Percentiles rank a stretch among this genome's conserved stretches.
Conservation (phyloP, 345 rosid genomes). For the Hibiscus syriacus region DNA sequence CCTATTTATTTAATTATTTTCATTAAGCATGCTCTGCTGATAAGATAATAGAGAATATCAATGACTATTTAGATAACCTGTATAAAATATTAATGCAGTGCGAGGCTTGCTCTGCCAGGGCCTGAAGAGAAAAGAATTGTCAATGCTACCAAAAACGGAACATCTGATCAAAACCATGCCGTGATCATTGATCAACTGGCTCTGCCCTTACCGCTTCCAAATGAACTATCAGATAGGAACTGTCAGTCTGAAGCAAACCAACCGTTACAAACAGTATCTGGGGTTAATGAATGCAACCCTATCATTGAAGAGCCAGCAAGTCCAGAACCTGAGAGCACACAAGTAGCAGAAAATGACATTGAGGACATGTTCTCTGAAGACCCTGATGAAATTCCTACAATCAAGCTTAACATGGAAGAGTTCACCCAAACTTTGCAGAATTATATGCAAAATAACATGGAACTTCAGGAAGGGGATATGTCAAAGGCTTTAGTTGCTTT, state of each 20-base stretch:
- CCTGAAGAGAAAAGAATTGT: slow-evolving; percentile 49
- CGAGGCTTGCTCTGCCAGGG: slow-evolving; percentile 79
- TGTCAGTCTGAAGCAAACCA: slow-evolving; percentile 22
- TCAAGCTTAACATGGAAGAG: slow-evolving; percentile 60
- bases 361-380: slow-evolving; percentile 61
- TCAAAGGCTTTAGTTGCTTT: slow-evolving; percentile 80
- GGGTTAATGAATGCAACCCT: slow-evolving; percentile 44
- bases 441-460: slow-evolving; percentile 57
- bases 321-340: slow-evolving; percentile 52
- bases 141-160: slow-evolving; percentile 19
- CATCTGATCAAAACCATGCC: slow-evolving; percentile 28
- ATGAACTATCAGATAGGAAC: slow-evolving; percentile 23
- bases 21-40: slow-evolving; percentile 1
- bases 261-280: slow-evolving; percentile 21
- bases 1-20: neutral
- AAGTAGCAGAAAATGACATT: slow-evolving; percentile 44
- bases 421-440: slow-evolving; percentile 59
- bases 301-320: slow-evolving; percentile 86
- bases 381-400: slow-evolving; percentile 76
- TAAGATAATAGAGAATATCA: neutral
- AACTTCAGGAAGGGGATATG: slow-evolving; percentile 58
- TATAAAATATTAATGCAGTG: slow-evolving; percentile 40
- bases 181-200: slow-evolving; percentile 24
- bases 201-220: slow-evolving; percentile 39
- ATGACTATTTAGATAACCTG: neutral